Conservation (phyloP, 2,329 filamentous ascomycete genomes). For the Apiospora phragmitis region DNA sequence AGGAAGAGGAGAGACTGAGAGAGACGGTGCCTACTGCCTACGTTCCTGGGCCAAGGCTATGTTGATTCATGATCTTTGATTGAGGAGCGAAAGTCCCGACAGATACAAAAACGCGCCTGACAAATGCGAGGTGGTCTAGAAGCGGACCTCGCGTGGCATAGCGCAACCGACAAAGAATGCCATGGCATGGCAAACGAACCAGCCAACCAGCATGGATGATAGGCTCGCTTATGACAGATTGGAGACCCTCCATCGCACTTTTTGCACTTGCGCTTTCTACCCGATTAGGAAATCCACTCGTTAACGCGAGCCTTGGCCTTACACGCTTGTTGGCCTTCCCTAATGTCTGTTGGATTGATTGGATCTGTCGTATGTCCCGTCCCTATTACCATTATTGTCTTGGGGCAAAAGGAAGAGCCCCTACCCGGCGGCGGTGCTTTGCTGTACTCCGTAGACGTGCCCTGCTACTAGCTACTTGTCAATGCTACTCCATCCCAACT, state of each 20-base stretch:
- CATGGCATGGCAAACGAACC: not conserved
- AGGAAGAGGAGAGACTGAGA: too few relatives aligned
- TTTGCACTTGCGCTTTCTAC: not conserved
- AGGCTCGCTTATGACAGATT: not conserved
- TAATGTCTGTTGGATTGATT: not conserved
- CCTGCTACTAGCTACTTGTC: too few relatives aligned
- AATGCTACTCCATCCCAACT: not conserved
- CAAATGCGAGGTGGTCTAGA: not conserved
- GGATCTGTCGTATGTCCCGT: not conserved
- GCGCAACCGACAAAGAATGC: not conserved
- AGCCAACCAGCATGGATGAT: not conserved
- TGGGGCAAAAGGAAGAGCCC: not conserved
- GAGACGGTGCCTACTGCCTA: too few relatives aligned
- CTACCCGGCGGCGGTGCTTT: not conserved
- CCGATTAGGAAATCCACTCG: slow-evolving; percentile 6
- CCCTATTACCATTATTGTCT: not conserved
- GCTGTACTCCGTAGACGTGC: not conserved
- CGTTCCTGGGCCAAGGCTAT: too few relatives aligned
- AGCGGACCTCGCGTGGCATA: not conserved
- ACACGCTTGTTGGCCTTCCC: not conserved
- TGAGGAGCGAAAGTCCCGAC: not conserved
- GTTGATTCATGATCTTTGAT: not conserved
- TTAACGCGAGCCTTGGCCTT: not conserved
- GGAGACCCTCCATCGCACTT: not conserved
- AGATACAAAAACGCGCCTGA: not conserved